Percentiles rank a stretch among this genome's conserved stretches.
Evolutionary conservation across 2,329 filamentous ascomycete species (phyloP).

Genomic region (Penicillium italicum): DNA sequence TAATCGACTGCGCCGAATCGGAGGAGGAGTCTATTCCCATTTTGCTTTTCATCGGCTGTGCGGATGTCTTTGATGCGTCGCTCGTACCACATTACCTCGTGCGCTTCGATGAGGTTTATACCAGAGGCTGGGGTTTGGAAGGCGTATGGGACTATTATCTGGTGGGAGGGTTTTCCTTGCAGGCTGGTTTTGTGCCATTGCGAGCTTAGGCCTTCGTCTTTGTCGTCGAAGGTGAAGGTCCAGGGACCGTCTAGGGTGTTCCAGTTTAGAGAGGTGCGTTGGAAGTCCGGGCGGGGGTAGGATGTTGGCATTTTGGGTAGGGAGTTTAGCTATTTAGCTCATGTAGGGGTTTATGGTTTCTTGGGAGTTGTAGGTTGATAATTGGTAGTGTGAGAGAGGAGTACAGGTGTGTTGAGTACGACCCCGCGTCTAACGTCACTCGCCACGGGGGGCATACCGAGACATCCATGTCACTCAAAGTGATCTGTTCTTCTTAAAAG

Average conservation of each 20-base stretch:
- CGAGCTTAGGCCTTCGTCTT: slow-evolving; percentile 53
- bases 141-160: slow-evolving; percentile 62
- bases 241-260: slow-evolving; percentile 60
- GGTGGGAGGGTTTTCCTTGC: slow-evolving; percentile 40
- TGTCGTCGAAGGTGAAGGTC: slow-evolving; percentile 64
- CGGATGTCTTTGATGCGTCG: slow-evolving; percentile 52
- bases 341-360: background rate
- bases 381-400: background rate
- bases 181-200: slow-evolving; percentile 53
- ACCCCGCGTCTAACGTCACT: slow-evolving; percentile 17
- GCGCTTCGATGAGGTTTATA: slow-evolving; percentile 58
- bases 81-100: slow-evolving; percentile 68
- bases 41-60: slow-evolving; percentile 39
- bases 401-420: background rate
- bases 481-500: background rate
- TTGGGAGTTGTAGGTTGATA: background rate
- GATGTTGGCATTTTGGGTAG: slow-evolving; percentile 7
- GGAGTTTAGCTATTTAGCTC: background rate
- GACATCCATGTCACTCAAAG: background rate
- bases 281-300: slow-evolving; percentile 65
- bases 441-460: background rate
- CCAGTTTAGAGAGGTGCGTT: slow-evolving; percentile 56
- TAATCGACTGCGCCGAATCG: slow-evolving; percentile 54
- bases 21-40: slow-evolving; percentile 39
- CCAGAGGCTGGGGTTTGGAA: slow-evolving; percentile 64